Evolutionary conservation across 768 basidiomycete species (phyloP).

Genomic region (Rubroboletus satanas): DNA sequence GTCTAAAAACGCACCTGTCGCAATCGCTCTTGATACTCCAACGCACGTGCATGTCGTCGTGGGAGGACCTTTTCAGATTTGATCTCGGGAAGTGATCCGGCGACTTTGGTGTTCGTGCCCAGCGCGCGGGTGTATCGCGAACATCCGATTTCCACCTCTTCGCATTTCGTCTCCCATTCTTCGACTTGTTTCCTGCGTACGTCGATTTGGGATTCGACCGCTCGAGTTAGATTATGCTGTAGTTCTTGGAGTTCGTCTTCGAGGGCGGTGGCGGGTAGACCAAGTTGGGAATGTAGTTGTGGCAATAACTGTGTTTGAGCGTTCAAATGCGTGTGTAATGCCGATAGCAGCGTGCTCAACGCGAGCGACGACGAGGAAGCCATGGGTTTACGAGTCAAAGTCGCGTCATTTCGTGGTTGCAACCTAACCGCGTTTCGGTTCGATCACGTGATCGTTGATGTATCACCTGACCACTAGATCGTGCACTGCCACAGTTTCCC

Average conservation of each 20-base stretch:
- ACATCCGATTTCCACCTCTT: conserved; percentile 59
- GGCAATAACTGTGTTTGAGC: conserved; percentile 80
- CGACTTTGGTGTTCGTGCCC: conserved; percentile 66
- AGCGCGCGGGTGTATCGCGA: conserved; percentile 63
- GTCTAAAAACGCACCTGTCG: conserved; percentile 53
- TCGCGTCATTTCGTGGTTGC: conserved; percentile 15
- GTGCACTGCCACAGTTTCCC: not conserved
- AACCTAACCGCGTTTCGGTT: conserved; percentile 22
- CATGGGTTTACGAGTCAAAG: conserved; percentile 16
- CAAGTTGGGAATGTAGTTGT: conserved; percentile 78
- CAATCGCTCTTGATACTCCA: conserved; percentile 72
- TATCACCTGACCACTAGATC: conserved; percentile 18
- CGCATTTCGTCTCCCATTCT: conserved; percentile 64
- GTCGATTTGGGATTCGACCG: conserved; percentile 73
- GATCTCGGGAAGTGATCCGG: conserved; percentile 61
- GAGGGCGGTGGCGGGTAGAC: conserved; percentile 72
- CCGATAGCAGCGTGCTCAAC: conserved; percentile 68
- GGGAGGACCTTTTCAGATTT: conserved; percentile 73
- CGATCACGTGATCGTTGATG: conserved; percentile 26
- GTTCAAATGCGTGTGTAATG: conserved; percentile 74
- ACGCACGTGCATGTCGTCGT: conserved; percentile 60
- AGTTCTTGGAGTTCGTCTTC: conserved; percentile 75
- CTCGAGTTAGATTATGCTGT: conserved; percentile 68
- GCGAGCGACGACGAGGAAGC: conserved; percentile 33
- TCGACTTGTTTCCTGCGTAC: conserved; percentile 71